A percentile compares a stretch with the other conserved stretches of the same genome.
These are phyloP conservation scores for Claviceps fusiformis DNA, from an alignment of 2,329 filamentous ascomycete species.

Conservation along the genomic window DNA sequence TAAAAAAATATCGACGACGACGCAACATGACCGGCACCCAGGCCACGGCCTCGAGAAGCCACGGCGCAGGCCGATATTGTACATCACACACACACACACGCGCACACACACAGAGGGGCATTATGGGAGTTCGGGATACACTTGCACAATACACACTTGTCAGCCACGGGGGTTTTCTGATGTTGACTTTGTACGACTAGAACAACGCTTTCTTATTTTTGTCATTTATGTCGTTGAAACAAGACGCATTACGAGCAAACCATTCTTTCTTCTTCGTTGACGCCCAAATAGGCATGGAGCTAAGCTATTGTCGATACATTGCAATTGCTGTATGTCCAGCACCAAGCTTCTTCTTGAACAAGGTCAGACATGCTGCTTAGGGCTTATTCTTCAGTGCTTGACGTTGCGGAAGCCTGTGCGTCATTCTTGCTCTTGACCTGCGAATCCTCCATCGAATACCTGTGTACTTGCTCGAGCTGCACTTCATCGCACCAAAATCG, in stretches of 20 bases:
- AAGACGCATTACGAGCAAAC: neutral
- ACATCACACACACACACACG: slow-evolving; percentile 9
- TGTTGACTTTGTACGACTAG: slow-evolving; percentile 1
- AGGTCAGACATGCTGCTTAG: neutral
- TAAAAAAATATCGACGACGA: neutral
- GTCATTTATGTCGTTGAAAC: neutral
- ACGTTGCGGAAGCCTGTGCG: neutral
- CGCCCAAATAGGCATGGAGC: neutral
- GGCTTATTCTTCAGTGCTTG: neutral
- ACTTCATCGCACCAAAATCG: neutral
- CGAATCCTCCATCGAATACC: neutral
- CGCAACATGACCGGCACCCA: neutral
- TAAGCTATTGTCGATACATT: slow-evolving; percentile 1
- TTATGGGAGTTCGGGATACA: slow-evolving; percentile 17
- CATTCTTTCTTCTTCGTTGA: neutral
- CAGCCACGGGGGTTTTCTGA: neutral
- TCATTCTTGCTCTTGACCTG: neutral
- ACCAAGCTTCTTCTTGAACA: neutral
- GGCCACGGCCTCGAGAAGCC: neutral
- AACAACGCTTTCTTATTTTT: neutral
- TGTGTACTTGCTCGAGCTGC: neutral
- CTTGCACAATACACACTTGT: slow-evolving; percentile 1
- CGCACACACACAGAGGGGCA: slow-evolving; percentile 12
- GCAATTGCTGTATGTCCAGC: neutral
- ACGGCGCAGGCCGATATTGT: slow-evolving; percentile 9